Base-by-base conservation (phyloP, 2,329 filamentous ascomycete species). In the Cordyceps tenuipes region DNA sequence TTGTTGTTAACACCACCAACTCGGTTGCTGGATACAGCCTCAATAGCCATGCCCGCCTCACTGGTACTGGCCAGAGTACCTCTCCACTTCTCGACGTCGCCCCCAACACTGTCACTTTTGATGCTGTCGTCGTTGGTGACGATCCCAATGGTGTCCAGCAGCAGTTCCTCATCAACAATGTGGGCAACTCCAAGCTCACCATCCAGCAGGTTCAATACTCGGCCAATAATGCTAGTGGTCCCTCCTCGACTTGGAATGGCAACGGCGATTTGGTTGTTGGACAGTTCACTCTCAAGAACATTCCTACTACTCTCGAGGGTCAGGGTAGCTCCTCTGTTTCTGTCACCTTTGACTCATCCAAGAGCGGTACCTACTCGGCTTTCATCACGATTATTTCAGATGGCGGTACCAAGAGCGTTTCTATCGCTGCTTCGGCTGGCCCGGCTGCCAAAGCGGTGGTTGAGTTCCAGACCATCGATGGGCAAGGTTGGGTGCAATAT, bases 391-490 rank as follows among this genome's bases (percentile, higher is more conserved):
- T 83, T 3, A 65, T 68, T 15, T 79, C 81, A 0, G 71, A 73
- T 56, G 82, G 82, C 10, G 82, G 82, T 0, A 77, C 70, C 49
- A 72, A 74, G 15, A 72, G 76, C 0, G 70, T 84, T 12, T 75
- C 76, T 31, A 71, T 84, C 15, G 70, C 79, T 0, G 82, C 74
- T 15, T 74, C 76, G 1, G 76, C 81, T 8, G 81, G 80, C 0
- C 75, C 76, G 1, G 69, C 77, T 0, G 78, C 83, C 0, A 70
- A 70, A 0, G 80, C 79, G 0, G 66, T 81, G 1, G 68, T 85
- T 4, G 78, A 84, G 64, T 85, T 84, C 66, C 78, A 85, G 66
- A 79, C 73, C 0, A 66, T 72, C 0, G 79, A 84, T 64, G 80
- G 76, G 2, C 69, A 66, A 2, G 74, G 73, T 0, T 85, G 82